phyloP scores from a whole-genome alignment of 768 basidiomycete species.

The Auriscalpium vulgare region DNA sequence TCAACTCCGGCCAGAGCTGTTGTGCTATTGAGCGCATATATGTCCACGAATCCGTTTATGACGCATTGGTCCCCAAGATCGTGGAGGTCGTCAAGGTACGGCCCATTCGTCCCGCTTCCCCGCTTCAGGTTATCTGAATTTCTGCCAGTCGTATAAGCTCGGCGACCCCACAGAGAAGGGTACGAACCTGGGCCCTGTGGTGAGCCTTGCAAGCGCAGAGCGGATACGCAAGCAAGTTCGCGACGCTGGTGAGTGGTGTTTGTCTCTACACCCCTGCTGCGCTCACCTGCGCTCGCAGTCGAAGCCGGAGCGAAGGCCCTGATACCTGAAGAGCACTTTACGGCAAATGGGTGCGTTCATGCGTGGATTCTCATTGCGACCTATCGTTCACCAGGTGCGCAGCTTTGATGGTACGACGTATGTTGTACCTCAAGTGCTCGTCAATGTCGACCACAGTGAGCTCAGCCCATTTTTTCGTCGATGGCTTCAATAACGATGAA shows the following conservation, averaged over 20 bases:
- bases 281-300: constrained; percentile 32
- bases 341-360: constrained; percentile 55
- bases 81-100: constrained; percentile 67
- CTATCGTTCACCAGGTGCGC: background rate
- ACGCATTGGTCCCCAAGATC: constrained; percentile 67
- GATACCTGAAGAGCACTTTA: constrained; percentile 58
- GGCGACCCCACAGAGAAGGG: constrained; percentile 73
- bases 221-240: constrained; percentile 80
- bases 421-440: constrained; percentile 85
- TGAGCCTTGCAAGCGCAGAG: constrained; percentile 79
- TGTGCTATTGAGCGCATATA: constrained; percentile 96
- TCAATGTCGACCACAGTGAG: constrained; percentile 85
- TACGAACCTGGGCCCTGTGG: constrained; percentile 87
- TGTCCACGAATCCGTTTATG: constrained; percentile 80
- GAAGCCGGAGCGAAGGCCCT: constrained; percentile 72
- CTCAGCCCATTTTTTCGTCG: constrained; percentile 13
- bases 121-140: background rate
- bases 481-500: background rate
- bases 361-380: background rate
- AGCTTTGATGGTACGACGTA: constrained; percentile 54
- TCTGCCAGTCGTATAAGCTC: constrained; percentile 62
- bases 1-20: constrained; percentile 97
- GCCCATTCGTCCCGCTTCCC: background rate
- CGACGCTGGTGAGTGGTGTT: constrained; percentile 59
- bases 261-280: background rate